These are phyloP conservation scores for Cucurbita maxima DNA, from an alignment of 306 rosid species.

Conservation along the genomic window DNA sequence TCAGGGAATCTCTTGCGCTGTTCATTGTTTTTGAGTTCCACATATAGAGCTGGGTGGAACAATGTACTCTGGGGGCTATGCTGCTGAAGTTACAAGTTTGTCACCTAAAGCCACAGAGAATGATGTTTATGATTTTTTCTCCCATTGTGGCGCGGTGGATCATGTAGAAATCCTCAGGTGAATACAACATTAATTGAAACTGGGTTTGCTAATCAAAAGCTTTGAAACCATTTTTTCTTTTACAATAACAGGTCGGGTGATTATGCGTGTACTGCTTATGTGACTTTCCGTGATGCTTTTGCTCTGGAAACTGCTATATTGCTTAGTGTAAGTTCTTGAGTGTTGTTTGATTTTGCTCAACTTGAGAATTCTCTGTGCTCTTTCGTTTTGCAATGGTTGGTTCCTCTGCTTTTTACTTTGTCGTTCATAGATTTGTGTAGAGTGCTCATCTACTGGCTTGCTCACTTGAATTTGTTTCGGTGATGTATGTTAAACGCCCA, in stretches of 20 bases:
- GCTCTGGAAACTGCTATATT: slow-evolving; percentile 78
- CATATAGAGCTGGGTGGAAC: slow-evolving; percentile 13
- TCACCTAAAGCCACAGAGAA: neutral
- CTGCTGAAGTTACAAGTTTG: too few species aligned
- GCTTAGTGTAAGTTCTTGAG: slow-evolving; percentile 49
- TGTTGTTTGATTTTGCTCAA: neutral
- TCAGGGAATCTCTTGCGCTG: neutral
- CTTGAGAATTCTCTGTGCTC: neutral
- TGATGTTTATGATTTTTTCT: slow-evolving; percentile 55
- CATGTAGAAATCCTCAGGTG: slow-evolving; percentile 69
- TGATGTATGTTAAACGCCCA: neutral
- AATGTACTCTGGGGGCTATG: slow-evolving; percentile 25
- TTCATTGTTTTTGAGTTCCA: neutral
- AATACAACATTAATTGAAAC: neutral
- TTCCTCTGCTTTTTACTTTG: neutral
- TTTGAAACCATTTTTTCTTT: neutral
- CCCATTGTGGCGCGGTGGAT: slow-evolving; percentile 67
- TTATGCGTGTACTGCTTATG: slow-evolving; percentile 52
- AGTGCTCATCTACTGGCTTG: neutral
- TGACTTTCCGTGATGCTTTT: slow-evolving; percentile 75
- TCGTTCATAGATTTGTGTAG: neutral
- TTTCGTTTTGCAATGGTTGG: neutral
- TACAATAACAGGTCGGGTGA: slow-evolving; percentile 42
- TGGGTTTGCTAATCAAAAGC: neutral
- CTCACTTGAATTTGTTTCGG: neutral